Conservation (phyloP, 1,284 basidiomycete species). For the Inonotus hispidus region DNA sequence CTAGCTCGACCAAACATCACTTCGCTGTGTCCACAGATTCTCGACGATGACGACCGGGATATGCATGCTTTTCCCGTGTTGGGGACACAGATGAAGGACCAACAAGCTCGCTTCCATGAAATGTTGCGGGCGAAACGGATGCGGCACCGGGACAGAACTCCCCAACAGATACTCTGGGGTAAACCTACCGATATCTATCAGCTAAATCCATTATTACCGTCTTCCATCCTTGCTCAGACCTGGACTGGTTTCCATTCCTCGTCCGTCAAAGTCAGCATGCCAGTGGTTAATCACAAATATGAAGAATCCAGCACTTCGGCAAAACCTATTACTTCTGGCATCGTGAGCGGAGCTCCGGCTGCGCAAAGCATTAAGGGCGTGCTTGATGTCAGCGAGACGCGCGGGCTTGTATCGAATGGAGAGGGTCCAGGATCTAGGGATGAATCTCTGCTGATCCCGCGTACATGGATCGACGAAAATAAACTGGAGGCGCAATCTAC, state of each 20-base stretch:
- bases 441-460: neutral
- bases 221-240: neutral
- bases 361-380: too few species aligned
- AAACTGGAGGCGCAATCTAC: slow-evolving; percentile 2
- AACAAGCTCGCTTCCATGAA: neutral
- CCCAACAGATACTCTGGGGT: neutral
- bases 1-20: too few species aligned
- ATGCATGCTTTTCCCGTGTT: too few species aligned
- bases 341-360: neutral
- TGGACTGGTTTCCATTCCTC: neutral
- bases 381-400: too few species aligned
- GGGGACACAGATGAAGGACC: neutral
- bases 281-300: neutral
- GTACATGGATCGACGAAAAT: slow-evolving; percentile 5
- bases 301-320: neutral
- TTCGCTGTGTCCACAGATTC: too few species aligned
- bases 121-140: neutral
- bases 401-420: too few species aligned
- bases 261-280: neutral
- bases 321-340: neutral
- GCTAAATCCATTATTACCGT: neutral
- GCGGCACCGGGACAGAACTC: slow-evolving; percentile 11
- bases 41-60: too few species aligned
- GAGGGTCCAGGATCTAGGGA: too few species aligned
- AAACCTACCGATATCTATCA: neutral